Percentiles rank a stretch among this genome's conserved stretches.
phyloP scores from a whole-genome alignment of 805 yeast species.

The Wickerhamomyces ciferrii region DNA sequence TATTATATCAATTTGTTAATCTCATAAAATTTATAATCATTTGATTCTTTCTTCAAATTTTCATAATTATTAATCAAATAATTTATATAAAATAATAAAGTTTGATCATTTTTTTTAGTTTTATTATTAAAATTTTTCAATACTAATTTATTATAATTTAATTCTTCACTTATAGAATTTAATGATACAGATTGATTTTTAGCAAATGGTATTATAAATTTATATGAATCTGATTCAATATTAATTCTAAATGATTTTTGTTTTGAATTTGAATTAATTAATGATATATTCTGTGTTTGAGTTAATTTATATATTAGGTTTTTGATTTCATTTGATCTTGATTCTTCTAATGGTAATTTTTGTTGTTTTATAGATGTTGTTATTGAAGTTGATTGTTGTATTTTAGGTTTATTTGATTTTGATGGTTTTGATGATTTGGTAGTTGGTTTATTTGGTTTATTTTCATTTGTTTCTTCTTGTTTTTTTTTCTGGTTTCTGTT shows the following conservation, averaged over 20 bases:
- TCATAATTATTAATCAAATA: constrained; percentile 16
- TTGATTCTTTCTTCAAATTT: constrained; percentile 5
- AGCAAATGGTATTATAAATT: constrained; percentile 13
- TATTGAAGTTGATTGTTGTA: neutral
- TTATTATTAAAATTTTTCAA: constrained; percentile 20
- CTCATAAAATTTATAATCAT: constrained; percentile 15
- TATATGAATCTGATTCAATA: constrained; percentile 9
- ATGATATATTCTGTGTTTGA: constrained; percentile 3
- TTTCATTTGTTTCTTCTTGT: neutral
- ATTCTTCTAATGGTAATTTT: constrained; percentile 2
- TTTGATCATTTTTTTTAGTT: constrained; percentile 7
- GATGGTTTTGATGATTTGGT: neutral
- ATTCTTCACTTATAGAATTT: neutral
- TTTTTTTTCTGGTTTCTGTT: neutral
- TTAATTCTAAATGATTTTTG: constrained; percentile 13
- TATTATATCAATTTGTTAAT: constrained; percentile 4
- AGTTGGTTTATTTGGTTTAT: neutral
- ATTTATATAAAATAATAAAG: constrained; percentile 15
- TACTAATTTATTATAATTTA: constrained; percentile 1
- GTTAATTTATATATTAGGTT: constrained; percentile 5
- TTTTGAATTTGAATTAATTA: constrained; percentile 14
- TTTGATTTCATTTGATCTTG: constrained; percentile 10
- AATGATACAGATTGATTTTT: constrained; percentile 4
- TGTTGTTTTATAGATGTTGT: neutral
- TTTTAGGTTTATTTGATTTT: neutral